Conservation (phyloP, 2,329 filamentous ascomycete genomes). For the Trichophyton benhamiae region DNA sequence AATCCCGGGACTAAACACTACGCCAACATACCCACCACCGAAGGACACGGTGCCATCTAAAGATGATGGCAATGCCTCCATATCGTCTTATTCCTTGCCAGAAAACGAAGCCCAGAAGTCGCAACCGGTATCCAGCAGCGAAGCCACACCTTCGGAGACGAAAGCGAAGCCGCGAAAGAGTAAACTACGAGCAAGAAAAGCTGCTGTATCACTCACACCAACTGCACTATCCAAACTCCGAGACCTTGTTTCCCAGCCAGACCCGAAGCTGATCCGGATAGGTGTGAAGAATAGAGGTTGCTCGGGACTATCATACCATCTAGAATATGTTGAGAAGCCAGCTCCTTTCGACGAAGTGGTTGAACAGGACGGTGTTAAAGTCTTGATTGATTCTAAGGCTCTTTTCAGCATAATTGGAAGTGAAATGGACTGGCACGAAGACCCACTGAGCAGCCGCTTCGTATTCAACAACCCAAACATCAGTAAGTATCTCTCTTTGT, state of each 20-base stretch:
- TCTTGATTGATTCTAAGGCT: conserved; percentile 93
- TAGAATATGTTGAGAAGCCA: conserved; percentile 90
- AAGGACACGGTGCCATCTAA: not conserved
- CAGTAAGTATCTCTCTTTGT: conserved; percentile 51
- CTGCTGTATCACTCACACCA: conserved; percentile 75
- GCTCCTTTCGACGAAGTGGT: conserved; percentile 81
- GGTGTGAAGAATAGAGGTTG: conserved; percentile 90
- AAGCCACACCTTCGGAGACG: conserved; percentile 22
- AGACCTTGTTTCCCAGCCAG: conserved; percentile 65
- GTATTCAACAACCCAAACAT: conserved; percentile 97
- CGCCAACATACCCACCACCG: conserved; percentile 31
- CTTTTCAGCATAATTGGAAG: conserved; percentile 96
- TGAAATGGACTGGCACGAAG: conserved; percentile 98
- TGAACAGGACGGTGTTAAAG: conserved; percentile 90
- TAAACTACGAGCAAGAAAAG: conserved; percentile 72
- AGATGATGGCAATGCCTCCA: conserved; percentile 17
- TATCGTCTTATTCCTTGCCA: conserved; percentile 37
- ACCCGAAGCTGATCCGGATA: conserved; percentile 86
- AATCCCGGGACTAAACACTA: conserved; percentile 37
- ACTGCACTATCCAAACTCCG: conserved; percentile 68
- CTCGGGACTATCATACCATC: conserved; percentile 81
- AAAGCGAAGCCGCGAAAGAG: conserved; percentile 46
- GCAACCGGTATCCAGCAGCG: conserved; percentile 33
- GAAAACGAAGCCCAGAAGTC: conserved; percentile 58
- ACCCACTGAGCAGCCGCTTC: conserved; percentile 84